A percentile compares a stretch with the other conserved stretches of the same genome.
phyloP scores from a whole-genome alignment of 768 basidiomycete species.

The Amanita muscaria region DNA sequence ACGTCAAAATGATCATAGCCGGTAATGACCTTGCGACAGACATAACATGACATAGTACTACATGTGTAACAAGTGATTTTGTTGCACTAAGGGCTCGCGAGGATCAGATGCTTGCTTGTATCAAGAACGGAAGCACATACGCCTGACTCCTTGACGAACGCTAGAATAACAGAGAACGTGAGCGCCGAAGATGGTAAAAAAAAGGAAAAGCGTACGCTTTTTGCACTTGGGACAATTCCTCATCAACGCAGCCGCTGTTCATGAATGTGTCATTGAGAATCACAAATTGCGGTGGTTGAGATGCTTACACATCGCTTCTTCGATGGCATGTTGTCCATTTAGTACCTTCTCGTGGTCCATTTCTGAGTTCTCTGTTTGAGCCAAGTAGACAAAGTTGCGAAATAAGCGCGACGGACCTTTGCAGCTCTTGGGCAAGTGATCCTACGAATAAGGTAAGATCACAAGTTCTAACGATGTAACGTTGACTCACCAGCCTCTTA shows the following conservation, averaged over 20 bases:
- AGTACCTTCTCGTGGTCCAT: slow-evolving; percentile 65
- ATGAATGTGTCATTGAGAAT: not conserved
- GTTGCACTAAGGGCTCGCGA: slow-evolving; percentile 69
- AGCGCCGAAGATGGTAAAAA: not conserved
- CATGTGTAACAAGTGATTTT: slow-evolving; percentile 84
- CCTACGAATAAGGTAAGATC: slow-evolving; percentile 29
- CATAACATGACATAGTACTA: slow-evolving; percentile 68
- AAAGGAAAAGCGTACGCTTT: slow-evolving; percentile 43
- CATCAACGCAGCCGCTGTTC: slow-evolving; percentile 68
- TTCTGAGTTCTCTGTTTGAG: slow-evolving; percentile 37
- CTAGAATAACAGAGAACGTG: slow-evolving; percentile 27
- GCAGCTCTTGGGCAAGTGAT: slow-evolving; percentile 77
- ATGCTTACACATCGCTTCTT: slow-evolving; percentile 88
- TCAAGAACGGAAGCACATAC: slow-evolving; percentile 33
- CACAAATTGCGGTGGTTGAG: not conserved
- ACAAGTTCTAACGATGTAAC: slow-evolving; percentile 6
- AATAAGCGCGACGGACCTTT: slow-evolving; percentile 44
- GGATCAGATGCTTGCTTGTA: not conserved
- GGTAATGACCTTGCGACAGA: slow-evolving; percentile 63
- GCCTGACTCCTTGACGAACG: slow-evolving; percentile 72
- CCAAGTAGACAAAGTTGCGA: not conserved
- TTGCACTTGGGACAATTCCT: slow-evolving; percentile 82
- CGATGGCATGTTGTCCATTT: slow-evolving; percentile 68
- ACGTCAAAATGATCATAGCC: slow-evolving; percentile 71
- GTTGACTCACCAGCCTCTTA: slow-evolving; percentile 51